These are phyloP conservation scores for Benincasa hispida DNA, from an alignment of 306 rosid species.

Conservation along the genomic window DNA sequence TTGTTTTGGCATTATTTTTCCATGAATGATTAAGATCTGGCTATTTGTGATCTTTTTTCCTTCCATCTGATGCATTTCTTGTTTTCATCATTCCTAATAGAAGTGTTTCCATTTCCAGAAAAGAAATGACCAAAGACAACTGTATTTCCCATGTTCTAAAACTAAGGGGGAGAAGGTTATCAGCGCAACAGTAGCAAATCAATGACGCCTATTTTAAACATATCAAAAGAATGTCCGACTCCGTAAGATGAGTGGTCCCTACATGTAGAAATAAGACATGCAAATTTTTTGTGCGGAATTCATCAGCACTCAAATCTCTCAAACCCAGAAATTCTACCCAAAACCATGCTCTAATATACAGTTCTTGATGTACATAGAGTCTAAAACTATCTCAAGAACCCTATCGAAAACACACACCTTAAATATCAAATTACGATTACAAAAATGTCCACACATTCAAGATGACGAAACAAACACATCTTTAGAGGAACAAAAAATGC, in stretches of 20 bases:
- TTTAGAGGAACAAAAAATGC: neutral
- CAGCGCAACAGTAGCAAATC: neutral
- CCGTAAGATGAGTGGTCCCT: neutral
- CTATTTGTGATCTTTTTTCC: neutral
- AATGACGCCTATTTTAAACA: neutral
- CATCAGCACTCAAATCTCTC: neutral
- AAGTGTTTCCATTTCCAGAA: neutral
- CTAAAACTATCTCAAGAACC: neutral
- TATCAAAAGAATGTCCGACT: neutral
- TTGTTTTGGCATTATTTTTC: neutral
- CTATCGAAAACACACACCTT: neutral
- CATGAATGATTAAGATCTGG: neutral
- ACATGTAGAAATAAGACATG: neutral
- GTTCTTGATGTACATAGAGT: neutral
- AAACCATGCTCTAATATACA: neutral
- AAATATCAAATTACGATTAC: neutral
- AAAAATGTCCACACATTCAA: neutral
- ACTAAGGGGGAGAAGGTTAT: neutral
- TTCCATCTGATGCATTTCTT: neutral
- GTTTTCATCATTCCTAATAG: neutral
- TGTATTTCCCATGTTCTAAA: neutral
- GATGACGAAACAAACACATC: neutral
- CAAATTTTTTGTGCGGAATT: neutral
- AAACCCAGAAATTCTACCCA: neutral
- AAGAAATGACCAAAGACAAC: neutral